Base-by-base conservation (phyloP, 495 filamentous ascomycete genomes). In the Penicillium roqueforti region DNA sequence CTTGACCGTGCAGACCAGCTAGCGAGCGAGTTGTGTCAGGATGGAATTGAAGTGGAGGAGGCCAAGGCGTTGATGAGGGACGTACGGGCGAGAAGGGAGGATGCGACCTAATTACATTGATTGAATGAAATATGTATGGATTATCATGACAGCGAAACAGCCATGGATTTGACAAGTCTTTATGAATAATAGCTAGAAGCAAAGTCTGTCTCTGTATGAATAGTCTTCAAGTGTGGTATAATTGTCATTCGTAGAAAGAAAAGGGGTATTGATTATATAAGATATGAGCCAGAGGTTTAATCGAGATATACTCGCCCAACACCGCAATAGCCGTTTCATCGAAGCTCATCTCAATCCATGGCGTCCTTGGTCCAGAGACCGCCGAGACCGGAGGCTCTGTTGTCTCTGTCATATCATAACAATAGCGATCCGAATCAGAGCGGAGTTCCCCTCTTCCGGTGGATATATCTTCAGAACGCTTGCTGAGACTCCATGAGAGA, bases 21-120 rank as follows among this genome's bases (percentile, higher is more conserved):
- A 14, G 92, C 91, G 3, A 88, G 82, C 47, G 92, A 97, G 67
- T 76, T 97, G 32, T 97, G 91, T 68, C 89, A 97, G 68, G 95
- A 99, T 73, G 95, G 95, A 1, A 84, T 91, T 23, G 95, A 99
- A 71, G 91, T 99, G 14, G 95, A 99, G 69, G 95, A 99, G 70
- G 95, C 95, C 13, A 97, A 97, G 75, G 92, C 92, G 3, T 76
- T 99, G 55, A 88, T 97, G 57, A 80, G 91, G 54, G 93, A 97
- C 74, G 80, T 95, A 19, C 77, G 92, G 57, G 88, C 88, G 4
- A 81, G 91, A 66, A 81, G 90, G 68, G 89, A 93, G 60, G 70
- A 67, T 40, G 67, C 58, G 3, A 53, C 47, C 10, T 67, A 59
- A 39, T 55, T 47, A 28, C 14, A 39, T 56, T 48, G 36, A 42